Base-by-base conservation (phyloP, 2,329 filamentous ascomycete species). In the Fusarium tuaranense region DNA sequence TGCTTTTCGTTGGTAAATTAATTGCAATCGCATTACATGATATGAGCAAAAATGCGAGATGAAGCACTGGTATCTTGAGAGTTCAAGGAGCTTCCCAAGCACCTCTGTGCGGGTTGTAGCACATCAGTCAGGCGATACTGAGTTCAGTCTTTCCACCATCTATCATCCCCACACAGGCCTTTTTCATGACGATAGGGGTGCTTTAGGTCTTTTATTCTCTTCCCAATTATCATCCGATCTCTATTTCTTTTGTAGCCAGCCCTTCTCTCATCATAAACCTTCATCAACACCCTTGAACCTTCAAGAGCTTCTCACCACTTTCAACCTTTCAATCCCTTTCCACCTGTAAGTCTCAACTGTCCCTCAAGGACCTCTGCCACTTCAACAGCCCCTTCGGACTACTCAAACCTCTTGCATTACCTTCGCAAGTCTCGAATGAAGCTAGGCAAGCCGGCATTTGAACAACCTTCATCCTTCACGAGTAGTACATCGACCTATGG, bases 391-490 rank as follows among this genome's bases (percentile, higher is more conserved):
- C 3, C 7, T 4, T n/a, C 5, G 9, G 10, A 8, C 25, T 3
- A 30, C 25, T 18, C 16, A 30, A 18, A 8, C 25, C 4, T n/a
- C 27, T n/a, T 0, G 0, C 27, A 30, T 32, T 8, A 13, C 6
- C 6, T 20, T 30, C 25, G 18, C 27, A 20, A 18, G 16, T 4
- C 25, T 53, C 2, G 18, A 30, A 3, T 7, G 14, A 2, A n/a
- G 6, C 3, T 7, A 32, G 27, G 3, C 18, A 32, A 32, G 18
- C 2, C 2, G 3, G 7, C 10, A n/a, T 10, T 5, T 7, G 0
- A 53, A 1, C 10, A 32, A 1, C 0, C 18, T 27, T 10, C 27
- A n/a, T 14, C 18, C 18, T 30, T n/a, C 27, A 16, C 18, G 22
- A n/a, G 55, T 59, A 38, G 3, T 22, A 20, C 55, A 39, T 25